Evolutionary conservation across 768 basidiomycete genomes (phyloP), one percentile per base, ranked within the genome.

Genomic region (Amanita brunnescens): DNA sequence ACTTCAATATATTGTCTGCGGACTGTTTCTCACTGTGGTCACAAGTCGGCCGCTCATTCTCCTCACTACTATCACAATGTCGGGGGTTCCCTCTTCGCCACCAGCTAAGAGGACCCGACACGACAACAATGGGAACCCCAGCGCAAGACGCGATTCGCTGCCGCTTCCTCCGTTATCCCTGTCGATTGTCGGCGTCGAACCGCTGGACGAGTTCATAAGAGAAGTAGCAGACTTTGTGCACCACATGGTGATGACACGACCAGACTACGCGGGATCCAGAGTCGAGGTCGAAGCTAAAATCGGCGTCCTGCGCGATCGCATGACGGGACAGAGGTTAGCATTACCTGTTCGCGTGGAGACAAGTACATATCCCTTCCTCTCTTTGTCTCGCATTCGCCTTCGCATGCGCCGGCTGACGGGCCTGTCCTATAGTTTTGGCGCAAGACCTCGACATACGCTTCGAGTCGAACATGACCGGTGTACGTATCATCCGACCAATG

Each of bases 221-320:
- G 88, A 91, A 63, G 77, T 96, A 51, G 92, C 90, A 33, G 90
- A 95, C 68, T 96, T 91, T 67, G 72, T 94, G 34, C 81, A 82
- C 66, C 82, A 84, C 60, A 81, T 76, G 71, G 80, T 90, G 58
- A 60, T 63, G 49, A 80, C 71, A 5, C 75, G 77, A 20, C 77
- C 80, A 16, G 74, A 80, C 56, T 61, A 68, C 48, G 47, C 77
- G 8, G 63, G 58, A 47, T 79, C 80, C 30, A 72, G 72, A 30
- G 77, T 95, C 21, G 93, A 95, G 70, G 85, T 95, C 8, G 93
- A 95, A 66, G 92, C 90, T 2, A 95, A 95, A 69, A 74, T 96
- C 48, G 92, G 92, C 2, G 54, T 90, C 14, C 62, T 96, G 62
- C 71, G 73, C 48, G 87, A 92, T 55, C 70, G 71, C 49, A 57